Percentiles rank a stretch among this genome's conserved stretches.
Evolutionary conservation across 163 green algal genomes (phyloP).

Genomic region (Chlorella variabilis): DNA sequence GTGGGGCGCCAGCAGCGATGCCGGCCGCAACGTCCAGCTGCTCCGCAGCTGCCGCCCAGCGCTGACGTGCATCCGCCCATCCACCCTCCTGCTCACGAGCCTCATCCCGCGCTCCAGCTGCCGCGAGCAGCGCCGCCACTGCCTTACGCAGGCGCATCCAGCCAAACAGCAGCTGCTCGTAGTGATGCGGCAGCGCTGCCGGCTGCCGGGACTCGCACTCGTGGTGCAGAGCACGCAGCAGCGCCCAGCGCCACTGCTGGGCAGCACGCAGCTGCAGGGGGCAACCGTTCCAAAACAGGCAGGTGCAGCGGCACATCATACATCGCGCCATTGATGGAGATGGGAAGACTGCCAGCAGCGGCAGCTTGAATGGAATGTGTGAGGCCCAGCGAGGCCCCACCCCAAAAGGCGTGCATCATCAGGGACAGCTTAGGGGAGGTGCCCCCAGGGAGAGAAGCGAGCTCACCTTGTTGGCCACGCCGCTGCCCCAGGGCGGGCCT

Average conservation of each 20-base stretch:
- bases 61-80: conserved; percentile 28
- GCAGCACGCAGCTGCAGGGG: conserved; percentile 45
- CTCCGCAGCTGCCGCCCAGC: conserved; percentile 35
- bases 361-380: too few relatives aligned
- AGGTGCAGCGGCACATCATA: background rate
- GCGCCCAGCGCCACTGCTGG: conserved; percentile 56
- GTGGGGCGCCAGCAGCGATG: conserved; percentile 40
- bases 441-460: too few relatives aligned
- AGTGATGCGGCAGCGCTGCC: conserved; percentile 24
- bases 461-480: conserved; percentile 6
- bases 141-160: conserved; percentile 61
- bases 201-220: conserved; percentile 18
- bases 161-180: conserved; percentile 61
- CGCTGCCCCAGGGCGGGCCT: background rate
- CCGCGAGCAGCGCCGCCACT: conserved; percentile 39
- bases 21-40: conserved; percentile 56
- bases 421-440: too few relatives aligned
- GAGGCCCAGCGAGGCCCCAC: too few relatives aligned
- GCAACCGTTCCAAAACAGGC: too few relatives aligned
- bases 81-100: background rate
- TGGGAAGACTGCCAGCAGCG: too few relatives aligned
- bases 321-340: background rate
- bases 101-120: background rate
- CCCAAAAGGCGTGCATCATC: too few relatives aligned
- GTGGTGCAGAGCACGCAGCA: conserved; percentile 67